Base-by-base conservation (phyloP, 2,329 filamentous ascomycete genomes). In the Fusarium miscanthi region DNA sequence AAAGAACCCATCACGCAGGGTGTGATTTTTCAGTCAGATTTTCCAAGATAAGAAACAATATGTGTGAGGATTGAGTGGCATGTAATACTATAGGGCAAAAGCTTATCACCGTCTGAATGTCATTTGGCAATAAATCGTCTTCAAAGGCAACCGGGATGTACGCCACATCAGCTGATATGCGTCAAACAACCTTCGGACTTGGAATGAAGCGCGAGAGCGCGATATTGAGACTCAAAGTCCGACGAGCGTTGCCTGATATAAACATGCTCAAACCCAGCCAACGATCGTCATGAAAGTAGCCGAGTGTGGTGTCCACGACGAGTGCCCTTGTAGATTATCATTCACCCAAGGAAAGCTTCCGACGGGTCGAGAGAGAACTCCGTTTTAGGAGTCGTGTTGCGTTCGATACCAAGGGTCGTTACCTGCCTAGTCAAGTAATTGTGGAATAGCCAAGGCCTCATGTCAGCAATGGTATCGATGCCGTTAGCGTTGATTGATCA, bases 191-290 rank as follows among this genome's bases (percentile, higher is more conserved):
- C 19, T 48, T 62, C 56, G 48, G 40, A 27, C 64, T 48, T 63
- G 66, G n/a, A 64, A 60, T n/a, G 70, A 77, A 42, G 38, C 54
- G 63, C 63, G 46, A 67, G 30, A 53, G 41, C 54, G 63, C 56
- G 54, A 62, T 53, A 38, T 21, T 27, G 49, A 43, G 40, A 33
- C 14, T 25, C 42, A 27, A 35, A 40, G 33, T 62, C 30, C 37
- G 48, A 37, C 43, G 17, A 49, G 27, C 9, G 17, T 25, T n/a
- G 23, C 35, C 8, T 46, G 21, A 13, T 40, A 38, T 58, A 38
- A 41, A 8, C 21, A 41, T 19, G 4, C 16, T 27, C 6, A 54
- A 12, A 19, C 8, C 40, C 17, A 7, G 19, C 17, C 25, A 21
- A 35, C 11, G 19, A 52, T 49, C 52, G 6, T 21, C 41, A 27